Conservation (phyloP, 2,329 filamentous ascomycete species). For the Zalaria sp. region DNA sequence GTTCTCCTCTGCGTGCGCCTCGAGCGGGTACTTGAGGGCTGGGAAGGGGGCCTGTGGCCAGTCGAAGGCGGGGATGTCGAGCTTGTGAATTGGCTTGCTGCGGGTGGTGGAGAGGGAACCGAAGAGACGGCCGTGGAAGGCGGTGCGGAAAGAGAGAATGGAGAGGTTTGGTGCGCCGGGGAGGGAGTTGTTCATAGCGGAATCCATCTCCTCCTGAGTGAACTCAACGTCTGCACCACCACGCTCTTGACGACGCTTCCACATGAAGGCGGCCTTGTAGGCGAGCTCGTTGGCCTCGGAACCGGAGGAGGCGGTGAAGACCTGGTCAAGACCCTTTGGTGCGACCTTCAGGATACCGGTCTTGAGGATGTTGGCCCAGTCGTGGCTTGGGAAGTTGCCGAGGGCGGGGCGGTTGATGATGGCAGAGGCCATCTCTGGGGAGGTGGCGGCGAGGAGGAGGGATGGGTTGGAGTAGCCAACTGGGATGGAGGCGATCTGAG, state of each 20-base stretch:
- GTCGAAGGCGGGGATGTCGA: slow-evolving; percentile 85
- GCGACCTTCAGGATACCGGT: slow-evolving; percentile 66
- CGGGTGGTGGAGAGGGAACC: slow-evolving; percentile 74
- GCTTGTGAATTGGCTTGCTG: slow-evolving; percentile 83
- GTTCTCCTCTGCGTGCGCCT: slow-evolving; percentile 63
- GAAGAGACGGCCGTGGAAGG: slow-evolving; percentile 80
- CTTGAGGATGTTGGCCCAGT: slow-evolving; percentile 65
- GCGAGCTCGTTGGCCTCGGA: slow-evolving; percentile 86
- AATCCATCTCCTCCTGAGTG: slow-evolving; percentile 56
- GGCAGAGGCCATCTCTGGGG: slow-evolving; percentile 61
- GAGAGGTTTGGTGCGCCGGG: slow-evolving; percentile 68
- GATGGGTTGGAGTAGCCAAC: slow-evolving; percentile 79
- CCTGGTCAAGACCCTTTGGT: slow-evolving; percentile 67
- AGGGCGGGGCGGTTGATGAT: slow-evolving; percentile 77
- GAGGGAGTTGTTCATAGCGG: slow-evolving; percentile 63
- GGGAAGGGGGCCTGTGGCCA: slow-evolving; percentile 93
- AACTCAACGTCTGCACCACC: slow-evolving; percentile 64
- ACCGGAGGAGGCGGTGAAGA: slow-evolving; percentile 76
- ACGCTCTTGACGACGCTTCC: slow-evolving; percentile 63
- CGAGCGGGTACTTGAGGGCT: slow-evolving; percentile 66
- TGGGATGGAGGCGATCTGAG: slow-evolving; percentile 82
- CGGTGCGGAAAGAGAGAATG: slow-evolving; percentile 73
- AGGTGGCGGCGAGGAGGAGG: slow-evolving; percentile 52
- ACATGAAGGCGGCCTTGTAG: slow-evolving; percentile 91
- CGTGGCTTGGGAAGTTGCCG: slow-evolving; percentile 72